Percentiles rank a stretch among this genome's conserved stretches.
phyloP scores from a whole-genome alignment of 441 rosid genomes.

The Syzygium syzygioides region DNA sequence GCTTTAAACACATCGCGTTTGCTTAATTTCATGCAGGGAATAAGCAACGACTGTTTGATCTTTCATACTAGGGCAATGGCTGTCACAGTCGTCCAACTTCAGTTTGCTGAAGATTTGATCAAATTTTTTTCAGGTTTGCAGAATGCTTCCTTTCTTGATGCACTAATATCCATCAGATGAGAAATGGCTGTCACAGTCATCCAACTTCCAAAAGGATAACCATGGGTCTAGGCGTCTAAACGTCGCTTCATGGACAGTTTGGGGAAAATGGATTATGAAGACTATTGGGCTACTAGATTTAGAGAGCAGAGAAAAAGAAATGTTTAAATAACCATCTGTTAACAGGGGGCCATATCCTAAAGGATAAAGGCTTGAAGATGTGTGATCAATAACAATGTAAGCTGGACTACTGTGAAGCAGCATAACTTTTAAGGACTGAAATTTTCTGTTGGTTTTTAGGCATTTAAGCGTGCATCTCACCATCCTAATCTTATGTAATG shows the following conservation, averaged over 20 bases:
- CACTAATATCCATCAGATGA: not conserved
- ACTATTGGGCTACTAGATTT: not conserved
- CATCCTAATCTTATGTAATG: not conserved
- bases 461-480: not conserved
- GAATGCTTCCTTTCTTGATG: not conserved
- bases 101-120: not conserved
- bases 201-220: not conserved
- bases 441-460: not conserved
- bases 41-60: not conserved
- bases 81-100: not conserved
- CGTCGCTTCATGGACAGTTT: not conserved
- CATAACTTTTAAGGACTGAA: not conserved
- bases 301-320: not conserved
- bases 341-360: not conserved
- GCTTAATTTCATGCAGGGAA: not conserved
- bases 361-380: not conserved
- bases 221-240: not conserved
- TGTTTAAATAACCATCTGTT: not conserved
- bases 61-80: not conserved
- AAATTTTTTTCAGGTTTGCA: not conserved
- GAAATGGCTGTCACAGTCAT: not conserved
- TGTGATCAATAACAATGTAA: not conserved
- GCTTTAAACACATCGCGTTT: not conserved
- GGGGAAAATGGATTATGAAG: not conserved
- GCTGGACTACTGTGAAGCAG: not conserved